Evolutionary conservation across 495 filamentous ascomycete species (phyloP), one percentile per base, ranked within the genome.

Genomic region (Cenococcum geophilum): DNA sequence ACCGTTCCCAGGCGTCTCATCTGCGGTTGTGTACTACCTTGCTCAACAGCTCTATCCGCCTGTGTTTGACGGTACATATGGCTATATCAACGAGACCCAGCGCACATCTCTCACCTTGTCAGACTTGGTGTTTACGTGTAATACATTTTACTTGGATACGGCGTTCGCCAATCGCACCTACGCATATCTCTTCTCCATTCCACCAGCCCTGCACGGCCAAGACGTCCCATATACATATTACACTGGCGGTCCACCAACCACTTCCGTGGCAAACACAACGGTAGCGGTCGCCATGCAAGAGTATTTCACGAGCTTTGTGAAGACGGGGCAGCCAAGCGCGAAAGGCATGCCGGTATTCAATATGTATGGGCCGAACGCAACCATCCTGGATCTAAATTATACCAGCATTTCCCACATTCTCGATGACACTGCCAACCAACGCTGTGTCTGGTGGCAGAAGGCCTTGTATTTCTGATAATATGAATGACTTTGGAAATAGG

Each of bases 171-270:
- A 82, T 62, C 62, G 77, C 25, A 80, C 79, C 0, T 84, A 78
- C 63, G 71, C 76, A 4, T 89, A 88, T 66, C 64, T 77, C 18
- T 88, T 88, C 70, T 78, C 74, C 64, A 73, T 86, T 54, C 76
- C 79, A 9, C 83, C 86, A 0, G 83, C 72, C 11, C 65, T 75
- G 23, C 82, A 85, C 60, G 78, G 75, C 14, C 50, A 72, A 3
- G 82, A 85, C 66, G 57, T 81, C 25, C 1, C 73, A 34, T 86
- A 82, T 58, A 80, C 76, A 2, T 82, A 79, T 60, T 82, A 76
- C 69, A 79, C 81, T 51, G 82, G 80, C 22, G 74, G 76, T 35
- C 60, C 58, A 1, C 23, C 62, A 3, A 45, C 3, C 40, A 2
- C 57, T 16, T 60, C 57, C n/a, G 23, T 37, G 27, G 23, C 52